phyloP scores from a whole-genome alignment of 2,329 filamentous ascomycete genomes.

The Zarea fungicola region DNA sequence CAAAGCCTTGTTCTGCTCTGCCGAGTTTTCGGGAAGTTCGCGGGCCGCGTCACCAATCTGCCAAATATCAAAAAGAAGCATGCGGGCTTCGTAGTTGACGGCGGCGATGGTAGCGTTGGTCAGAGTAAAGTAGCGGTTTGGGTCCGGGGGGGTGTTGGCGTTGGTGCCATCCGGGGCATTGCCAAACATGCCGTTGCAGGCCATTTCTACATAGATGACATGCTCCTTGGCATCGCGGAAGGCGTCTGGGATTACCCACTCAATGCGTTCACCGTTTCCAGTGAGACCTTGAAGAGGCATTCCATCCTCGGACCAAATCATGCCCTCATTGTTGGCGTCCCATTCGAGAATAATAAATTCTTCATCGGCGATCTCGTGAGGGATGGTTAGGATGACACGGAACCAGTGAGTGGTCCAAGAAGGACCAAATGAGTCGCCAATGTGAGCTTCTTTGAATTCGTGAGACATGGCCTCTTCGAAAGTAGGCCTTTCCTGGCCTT shows the following conservation, averaged over 20 bases:
- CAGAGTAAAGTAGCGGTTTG: slow-evolving; percentile 76
- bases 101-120: slow-evolving; percentile 78
- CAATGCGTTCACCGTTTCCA: slow-evolving; percentile 78
- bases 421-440: slow-evolving; percentile 80
- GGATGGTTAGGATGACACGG: slow-evolving; percentile 73
- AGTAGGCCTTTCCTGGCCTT: slow-evolving; percentile 69
- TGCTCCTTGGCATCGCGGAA: slow-evolving; percentile 85
- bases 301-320: slow-evolving; percentile 90
- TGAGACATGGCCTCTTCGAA: slow-evolving; percentile 80
- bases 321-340: slow-evolving; percentile 91
- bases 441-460: slow-evolving; percentile 66
- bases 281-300: slow-evolving; percentile 87
- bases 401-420: slow-evolving; percentile 99
- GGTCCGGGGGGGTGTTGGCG: slow-evolving; percentile 79
- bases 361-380: slow-evolving; percentile 65
- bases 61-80: slow-evolving; percentile 89
- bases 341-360: slow-evolving; percentile 91
- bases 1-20: slow-evolving; percentile 82
- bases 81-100: slow-evolving; percentile 78
- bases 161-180: slow-evolving; percentile 75
- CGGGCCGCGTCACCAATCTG: slow-evolving; percentile 88
- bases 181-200: slow-evolving; percentile 97
- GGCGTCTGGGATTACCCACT: slow-evolving; percentile 81
- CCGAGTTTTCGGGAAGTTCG: slow-evolving; percentile 83
- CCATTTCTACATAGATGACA: slow-evolving; percentile 94